Conservation (phyloP, 768 basidiomycete species). For the Lactarius vividus region DNA sequence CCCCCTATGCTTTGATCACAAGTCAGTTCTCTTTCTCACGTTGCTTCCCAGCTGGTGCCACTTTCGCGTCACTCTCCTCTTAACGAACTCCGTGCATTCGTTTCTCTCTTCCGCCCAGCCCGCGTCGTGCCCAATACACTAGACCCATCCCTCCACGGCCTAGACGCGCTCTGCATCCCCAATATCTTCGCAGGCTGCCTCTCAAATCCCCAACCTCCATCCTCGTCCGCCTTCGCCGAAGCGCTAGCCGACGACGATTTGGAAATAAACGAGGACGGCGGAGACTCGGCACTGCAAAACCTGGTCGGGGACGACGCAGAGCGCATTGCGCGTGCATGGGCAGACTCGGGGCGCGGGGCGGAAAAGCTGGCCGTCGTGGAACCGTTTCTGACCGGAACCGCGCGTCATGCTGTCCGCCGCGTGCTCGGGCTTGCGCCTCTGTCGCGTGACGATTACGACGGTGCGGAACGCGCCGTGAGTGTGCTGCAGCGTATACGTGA, state of each 20-base stretch:
- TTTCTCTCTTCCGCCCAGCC: conserved; percentile 75
- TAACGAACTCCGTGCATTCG: conserved; percentile 80
- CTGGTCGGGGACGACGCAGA: conserved; percentile 52
- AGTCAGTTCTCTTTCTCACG: not conserved
- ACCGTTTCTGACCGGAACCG: conserved; percentile 41
- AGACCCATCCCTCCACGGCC: conserved; percentile 44
- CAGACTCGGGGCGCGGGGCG: conserved; percentile 44
- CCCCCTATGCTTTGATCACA: conserved; percentile 6
- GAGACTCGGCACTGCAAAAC: conserved; percentile 60
- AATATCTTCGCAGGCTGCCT: conserved; percentile 65
- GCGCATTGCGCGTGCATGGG: conserved; percentile 53
- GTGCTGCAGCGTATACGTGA: conserved; percentile 15
- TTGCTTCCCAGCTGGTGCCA: conserved; percentile 65
- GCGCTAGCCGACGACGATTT: conserved; percentile 14
- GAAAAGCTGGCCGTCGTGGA: conserved; percentile 46
- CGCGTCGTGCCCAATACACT: conserved; percentile 80
- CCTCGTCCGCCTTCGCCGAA: not conserved
- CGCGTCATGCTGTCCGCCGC: conserved; percentile 35
- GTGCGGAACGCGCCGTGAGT: conserved; percentile 4
- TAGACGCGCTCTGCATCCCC: conserved; percentile 76
- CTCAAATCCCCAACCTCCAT: conserved; percentile 27
- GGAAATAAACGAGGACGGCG: conserved; percentile 28
- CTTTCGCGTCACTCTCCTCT: conserved; percentile 85
- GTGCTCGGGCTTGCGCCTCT: conserved; percentile 7
- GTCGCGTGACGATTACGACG: not conserved